Evolutionary conservation across 2,329 filamentous ascomycete species (phyloP).

Genomic region (Leptoxyphium fumago): DNA sequence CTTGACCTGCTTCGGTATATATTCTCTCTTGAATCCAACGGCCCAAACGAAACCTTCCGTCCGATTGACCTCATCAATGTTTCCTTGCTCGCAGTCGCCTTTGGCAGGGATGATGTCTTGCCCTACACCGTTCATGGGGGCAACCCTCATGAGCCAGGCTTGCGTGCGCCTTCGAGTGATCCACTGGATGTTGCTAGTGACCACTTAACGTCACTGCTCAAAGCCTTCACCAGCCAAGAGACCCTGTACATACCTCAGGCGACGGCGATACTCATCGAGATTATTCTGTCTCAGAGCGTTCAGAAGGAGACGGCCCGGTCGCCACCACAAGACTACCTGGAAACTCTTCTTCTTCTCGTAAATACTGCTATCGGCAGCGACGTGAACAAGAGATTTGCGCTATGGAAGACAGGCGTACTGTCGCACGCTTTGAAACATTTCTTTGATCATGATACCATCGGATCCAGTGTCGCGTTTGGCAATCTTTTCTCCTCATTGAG

Average conservation of each 20-base stretch:
- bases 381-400: constrained; percentile 8
- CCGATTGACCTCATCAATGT: neutral
- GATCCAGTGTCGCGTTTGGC: constrained; percentile 1
- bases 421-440: neutral
- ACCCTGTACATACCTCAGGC: neutral
- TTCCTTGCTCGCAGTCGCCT: neutral
- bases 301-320: neutral
- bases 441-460: constrained; percentile 1
- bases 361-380: neutral
- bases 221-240: neutral
- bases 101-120: neutral
- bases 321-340: neutral
- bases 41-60: too few relatives aligned
- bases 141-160: too few relatives aligned
- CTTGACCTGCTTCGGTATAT: neutral
- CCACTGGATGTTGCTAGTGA: too few relatives aligned
- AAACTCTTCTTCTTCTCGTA: neutral
- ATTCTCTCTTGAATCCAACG: neutral
- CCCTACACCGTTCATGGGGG: neutral
- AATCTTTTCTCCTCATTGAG: constrained; percentile 3
- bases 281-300: neutral
- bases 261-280: neutral
- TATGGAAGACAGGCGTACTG: constrained; percentile 13
- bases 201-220: neutral
- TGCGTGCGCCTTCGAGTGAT: too few relatives aligned